phyloP scores from a whole-genome alignment of 306 rosid species.

The Prunus mume region DNA sequence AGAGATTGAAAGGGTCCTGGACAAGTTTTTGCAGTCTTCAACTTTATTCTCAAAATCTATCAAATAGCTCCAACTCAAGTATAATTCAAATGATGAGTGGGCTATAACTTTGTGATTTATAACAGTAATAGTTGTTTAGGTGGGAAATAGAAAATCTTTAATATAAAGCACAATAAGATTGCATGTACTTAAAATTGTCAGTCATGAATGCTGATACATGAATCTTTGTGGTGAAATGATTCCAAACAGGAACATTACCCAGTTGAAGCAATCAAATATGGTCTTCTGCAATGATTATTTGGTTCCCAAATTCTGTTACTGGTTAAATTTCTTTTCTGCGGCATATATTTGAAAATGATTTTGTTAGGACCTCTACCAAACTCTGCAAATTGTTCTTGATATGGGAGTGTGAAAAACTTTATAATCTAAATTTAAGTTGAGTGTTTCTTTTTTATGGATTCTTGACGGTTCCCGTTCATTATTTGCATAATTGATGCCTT shows the following conservation, averaged over 20 bases:
- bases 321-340: background rate
- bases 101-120: background rate
- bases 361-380: background rate
- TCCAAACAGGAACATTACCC: background rate
- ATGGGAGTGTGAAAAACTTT: background rate
- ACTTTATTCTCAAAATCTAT: background rate
- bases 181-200: background rate
- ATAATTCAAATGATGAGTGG: background rate
- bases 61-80: background rate
- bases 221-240: background rate
- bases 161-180: background rate
- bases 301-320: background rate
- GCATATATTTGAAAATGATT: conserved; percentile 3
- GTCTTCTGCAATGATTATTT: background rate
- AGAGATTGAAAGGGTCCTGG: background rate
- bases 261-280: background rate
- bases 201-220: background rate
- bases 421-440: background rate
- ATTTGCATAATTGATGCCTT: background rate
- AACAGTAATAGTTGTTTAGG: background rate
- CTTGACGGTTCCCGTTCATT: background rate
- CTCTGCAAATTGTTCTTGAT: background rate
- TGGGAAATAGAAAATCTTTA: background rate
- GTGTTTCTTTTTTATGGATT: background rate
- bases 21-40: background rate